Evolutionary conservation across 2,329 filamentous ascomycete species (phyloP), one percentile per base, ranked within the genome.

Genomic region (Monilinia fructigena): DNA sequence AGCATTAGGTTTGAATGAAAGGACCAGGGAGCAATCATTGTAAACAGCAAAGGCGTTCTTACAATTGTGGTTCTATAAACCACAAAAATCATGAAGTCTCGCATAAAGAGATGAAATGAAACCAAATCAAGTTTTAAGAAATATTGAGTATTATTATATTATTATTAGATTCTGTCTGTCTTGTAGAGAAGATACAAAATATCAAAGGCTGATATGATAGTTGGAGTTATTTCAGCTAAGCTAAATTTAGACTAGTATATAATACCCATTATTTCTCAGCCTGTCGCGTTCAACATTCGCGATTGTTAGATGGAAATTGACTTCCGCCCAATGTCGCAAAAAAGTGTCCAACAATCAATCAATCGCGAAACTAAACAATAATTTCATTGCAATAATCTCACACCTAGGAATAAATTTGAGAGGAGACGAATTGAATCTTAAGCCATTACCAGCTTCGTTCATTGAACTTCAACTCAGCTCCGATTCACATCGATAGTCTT

Each of bases 1-100:
- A 61, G 65, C 65, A 64, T 64, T 47, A 38, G 54, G 60, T 54
- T 62, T 48, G 45, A 55, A 66, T 68, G 50, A 52, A 50, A 26
- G 58, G 54, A 52, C 18, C 26, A 26, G 58, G 45, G 56, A 62
- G 28, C 50, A 53, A 55, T 63, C 40, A 66, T 48, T 66, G 50
- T 66, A 55, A 62, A 35, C 38, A 55, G 40, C 40, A 38, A 50
- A 55, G 64, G 64, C 56, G 64, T 66, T 66, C 28, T 50, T 48
- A 23, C 26, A 66, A 61, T 52, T 16, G 31, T 61, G 58, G 45
- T 38, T 28, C 28, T 50, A 38, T 23, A 50, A 61, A 38, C 31
- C 50, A 50, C 20, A 26, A 61, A 61, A 8, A 61, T 38, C 31
- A 50, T 26, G 31, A 55, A 55, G 20, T 61, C 31, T 61, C 18